phyloP scores from a whole-genome alignment of 2,329 filamentous ascomycete species.

The Pseudopyrenochaeta lycopersici region DNA sequence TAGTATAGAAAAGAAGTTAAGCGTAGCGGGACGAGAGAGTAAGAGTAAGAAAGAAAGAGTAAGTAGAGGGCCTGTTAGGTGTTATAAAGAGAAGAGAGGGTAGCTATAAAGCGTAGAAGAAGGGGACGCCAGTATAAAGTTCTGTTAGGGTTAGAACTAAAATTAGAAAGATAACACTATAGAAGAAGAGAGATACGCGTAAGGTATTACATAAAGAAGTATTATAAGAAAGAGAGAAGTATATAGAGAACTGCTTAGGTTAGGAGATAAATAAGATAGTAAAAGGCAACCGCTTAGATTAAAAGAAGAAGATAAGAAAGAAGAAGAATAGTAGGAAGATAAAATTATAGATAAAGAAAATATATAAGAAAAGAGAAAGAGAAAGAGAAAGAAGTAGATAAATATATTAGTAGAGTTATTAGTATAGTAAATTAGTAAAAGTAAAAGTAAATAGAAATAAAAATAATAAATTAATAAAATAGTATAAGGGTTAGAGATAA shows the following conservation, averaged over 20 bases:
- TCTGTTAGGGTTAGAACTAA: not conserved
- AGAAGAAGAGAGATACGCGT: not conserved
- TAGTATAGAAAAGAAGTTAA: too few species aligned
- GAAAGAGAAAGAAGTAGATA: not conserved
- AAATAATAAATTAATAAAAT: too few species aligned
- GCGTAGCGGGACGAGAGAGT: too few species aligned
- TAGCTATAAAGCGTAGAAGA: too few species aligned
- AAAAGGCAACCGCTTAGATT: not conserved
- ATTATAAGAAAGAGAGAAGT: conserved; percentile 1
- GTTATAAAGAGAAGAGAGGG: too few species aligned
- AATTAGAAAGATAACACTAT: not conserved
- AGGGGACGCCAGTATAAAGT: not conserved
- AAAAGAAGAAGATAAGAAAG: not conserved
- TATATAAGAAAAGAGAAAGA: conserved; percentile 1
- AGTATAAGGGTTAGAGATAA: too few species aligned
- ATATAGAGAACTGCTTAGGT: not conserved
- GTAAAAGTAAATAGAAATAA: too few species aligned
- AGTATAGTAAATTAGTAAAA: not conserved
- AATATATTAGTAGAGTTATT: not conserved
- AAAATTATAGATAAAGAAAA: too few species aligned
- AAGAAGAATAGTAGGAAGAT: too few species aligned
- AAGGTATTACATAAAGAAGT: not conserved
- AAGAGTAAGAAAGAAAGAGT: too few species aligned
- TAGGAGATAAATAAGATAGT: too few species aligned
- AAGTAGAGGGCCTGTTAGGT: not conserved